Conservation (phyloP, 116 monocot species). For the Cymodocea nodosa region DNA sequence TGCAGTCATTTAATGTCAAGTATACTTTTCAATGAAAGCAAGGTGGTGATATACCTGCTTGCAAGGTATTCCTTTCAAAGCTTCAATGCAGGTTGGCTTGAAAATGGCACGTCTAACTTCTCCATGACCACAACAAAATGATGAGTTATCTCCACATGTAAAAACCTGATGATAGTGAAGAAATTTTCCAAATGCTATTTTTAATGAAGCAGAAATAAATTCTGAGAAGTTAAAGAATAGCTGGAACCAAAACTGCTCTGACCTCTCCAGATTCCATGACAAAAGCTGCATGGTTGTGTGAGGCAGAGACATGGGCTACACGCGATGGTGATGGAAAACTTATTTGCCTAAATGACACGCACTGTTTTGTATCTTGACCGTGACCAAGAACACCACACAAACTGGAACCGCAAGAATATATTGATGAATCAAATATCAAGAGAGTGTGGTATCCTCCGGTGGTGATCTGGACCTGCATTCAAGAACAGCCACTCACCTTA, state of each 20-base stretch:
- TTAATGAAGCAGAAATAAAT: not conserved
- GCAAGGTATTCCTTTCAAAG: conserved; percentile 69
- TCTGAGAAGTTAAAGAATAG: not conserved
- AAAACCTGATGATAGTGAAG: conserved; percentile 41
- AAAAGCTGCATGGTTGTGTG: conserved; percentile 95
- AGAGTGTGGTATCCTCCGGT: conserved; percentile 94
- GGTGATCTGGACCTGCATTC: conserved; percentile 68
- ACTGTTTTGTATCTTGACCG: conserved; percentile 88
- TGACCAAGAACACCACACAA: conserved; percentile 98
- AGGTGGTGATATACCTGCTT: conserved; percentile 40
- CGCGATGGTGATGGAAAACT: conserved; percentile 58
- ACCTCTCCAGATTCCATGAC: conserved; percentile 92
- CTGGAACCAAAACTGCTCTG: conserved; percentile 8
- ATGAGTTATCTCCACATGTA: conserved; percentile 96
- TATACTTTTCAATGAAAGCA: not conserved
- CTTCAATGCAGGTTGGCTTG: conserved; percentile 54
- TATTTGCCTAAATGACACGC: conserved; percentile 58
- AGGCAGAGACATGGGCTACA: conserved; percentile 74
- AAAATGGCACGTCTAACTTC: conserved; percentile 77
- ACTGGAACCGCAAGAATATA: conserved; percentile 96
- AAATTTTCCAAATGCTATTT: not conserved
- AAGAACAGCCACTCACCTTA: conserved; percentile 1
- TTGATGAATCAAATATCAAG: conserved; percentile 53
- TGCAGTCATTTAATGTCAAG: not conserved
- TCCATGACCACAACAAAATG: conserved; percentile 95